phyloP scores from a whole-genome alignment of 495 filamentous ascomycete species.

The Jackrogersella multiformis region DNA sequence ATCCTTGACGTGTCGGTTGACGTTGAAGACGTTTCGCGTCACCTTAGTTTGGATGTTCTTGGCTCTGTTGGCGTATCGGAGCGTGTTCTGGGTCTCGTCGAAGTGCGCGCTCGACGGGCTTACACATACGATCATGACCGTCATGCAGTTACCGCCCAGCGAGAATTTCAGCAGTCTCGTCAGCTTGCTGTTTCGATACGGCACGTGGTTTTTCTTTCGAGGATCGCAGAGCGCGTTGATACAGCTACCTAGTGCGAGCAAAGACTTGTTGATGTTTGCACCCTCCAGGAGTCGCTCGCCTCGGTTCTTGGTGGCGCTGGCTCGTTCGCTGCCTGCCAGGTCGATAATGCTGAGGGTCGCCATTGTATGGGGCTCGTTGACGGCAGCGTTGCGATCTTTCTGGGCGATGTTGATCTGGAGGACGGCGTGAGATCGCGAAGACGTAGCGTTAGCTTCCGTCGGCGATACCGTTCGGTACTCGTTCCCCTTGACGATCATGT shows the following conservation, averaged over 20 bases:
- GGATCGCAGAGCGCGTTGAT: constrained; percentile 99
- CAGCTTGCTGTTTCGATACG: constrained; percentile 97
- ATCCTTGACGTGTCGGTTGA: constrained; percentile 98
- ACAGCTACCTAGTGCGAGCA: constrained; percentile 94
- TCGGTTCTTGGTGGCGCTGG: constrained; percentile 95
- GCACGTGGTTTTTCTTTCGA: constrained; percentile 90
- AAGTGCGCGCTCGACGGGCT: constrained; percentile 97
- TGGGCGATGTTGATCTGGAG: constrained; percentile 96
- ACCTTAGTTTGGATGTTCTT: constrained; percentile 99
- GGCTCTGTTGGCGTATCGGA: constrained; percentile 96
- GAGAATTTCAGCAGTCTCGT: constrained; percentile 97
- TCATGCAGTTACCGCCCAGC: constrained; percentile 96
- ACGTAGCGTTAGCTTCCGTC: constrained; percentile 97
- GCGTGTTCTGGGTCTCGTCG: constrained; percentile 97
- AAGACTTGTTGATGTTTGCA: constrained; percentile 98
- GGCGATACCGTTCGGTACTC: constrained; percentile 95
- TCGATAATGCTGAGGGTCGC: constrained; percentile 98
- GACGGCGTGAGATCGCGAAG: constrained; percentile 97
- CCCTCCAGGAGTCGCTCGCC: constrained; percentile 92
- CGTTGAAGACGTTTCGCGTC: constrained; percentile 97
- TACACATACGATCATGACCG: constrained; percentile 99
- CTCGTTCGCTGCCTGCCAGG: constrained; percentile 93
- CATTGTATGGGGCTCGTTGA: constrained; percentile 97
- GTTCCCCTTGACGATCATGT: constrained; percentile 97
- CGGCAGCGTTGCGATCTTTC: constrained; percentile 90